Conservation (phyloP, 805 yeast genomes). For the Saccharomycopsis fermentans region DNA sequence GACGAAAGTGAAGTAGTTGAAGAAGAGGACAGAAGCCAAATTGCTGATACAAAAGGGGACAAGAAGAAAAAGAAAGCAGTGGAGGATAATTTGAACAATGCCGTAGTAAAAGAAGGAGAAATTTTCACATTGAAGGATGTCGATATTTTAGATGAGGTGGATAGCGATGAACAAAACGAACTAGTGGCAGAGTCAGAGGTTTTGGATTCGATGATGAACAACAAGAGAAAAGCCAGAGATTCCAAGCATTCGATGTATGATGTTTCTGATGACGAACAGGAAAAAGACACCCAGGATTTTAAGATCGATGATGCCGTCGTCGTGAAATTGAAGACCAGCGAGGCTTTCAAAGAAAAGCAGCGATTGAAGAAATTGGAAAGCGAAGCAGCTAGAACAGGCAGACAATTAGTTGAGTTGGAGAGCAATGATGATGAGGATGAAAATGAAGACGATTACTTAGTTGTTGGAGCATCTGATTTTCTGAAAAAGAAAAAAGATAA, state of each 20-base stretch:
- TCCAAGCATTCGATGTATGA: slow-evolving; percentile 13
- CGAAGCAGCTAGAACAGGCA: slow-evolving; percentile 5
- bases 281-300: slow-evolving; percentile 18
- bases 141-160: slow-evolving; percentile 26
- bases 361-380: slow-evolving; percentile 4
- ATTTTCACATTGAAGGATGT: slow-evolving; percentile 38
- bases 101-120: slow-evolving; percentile 24
- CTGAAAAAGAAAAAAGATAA: slow-evolving; percentile 4
- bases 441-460: background rate
- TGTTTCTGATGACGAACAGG: slow-evolving; percentile 14
- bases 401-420: slow-evolving; percentile 6
- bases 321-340: slow-evolving; percentile 3
- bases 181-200: slow-evolving; percentile 29
- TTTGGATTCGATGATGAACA: slow-evolving; percentile 19
- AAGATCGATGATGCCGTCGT: slow-evolving; percentile 17
- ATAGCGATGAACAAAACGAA: slow-evolving; percentile 23
- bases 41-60: background rate
- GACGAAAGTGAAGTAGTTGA: background rate
- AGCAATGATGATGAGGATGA: slow-evolving; percentile 7
- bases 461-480: background rate
- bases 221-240: slow-evolving; percentile 21
- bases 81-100: slow-evolving; percentile 4
- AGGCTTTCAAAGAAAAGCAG: background rate
- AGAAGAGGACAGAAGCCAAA: background rate
- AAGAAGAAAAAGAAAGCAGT: background rate